Evolutionary conservation across 805 yeast species (phyloP).

Genomic region (Metschnikowia kofuensis): DNA sequence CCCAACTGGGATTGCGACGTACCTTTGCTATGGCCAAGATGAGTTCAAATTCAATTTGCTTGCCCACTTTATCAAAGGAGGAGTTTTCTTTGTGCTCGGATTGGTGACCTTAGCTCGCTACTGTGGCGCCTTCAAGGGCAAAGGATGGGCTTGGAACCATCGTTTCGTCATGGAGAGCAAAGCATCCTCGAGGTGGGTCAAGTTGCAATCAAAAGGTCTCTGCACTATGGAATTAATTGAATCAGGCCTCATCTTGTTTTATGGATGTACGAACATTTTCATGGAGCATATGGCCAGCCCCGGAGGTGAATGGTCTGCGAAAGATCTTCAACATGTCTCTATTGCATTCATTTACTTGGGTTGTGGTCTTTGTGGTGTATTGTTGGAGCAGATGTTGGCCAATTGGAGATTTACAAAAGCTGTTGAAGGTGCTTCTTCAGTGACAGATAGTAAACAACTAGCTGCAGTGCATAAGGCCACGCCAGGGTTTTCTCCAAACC

Average conservation of each 20-base stretch:
- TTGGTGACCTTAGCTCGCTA: conserved; percentile 79
- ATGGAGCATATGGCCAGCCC: conserved; percentile 71
- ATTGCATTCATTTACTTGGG: conserved; percentile 92
- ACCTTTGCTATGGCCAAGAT: conserved; percentile 67
- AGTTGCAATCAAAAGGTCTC: conserved; percentile 43
- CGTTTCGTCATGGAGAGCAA: conserved; percentile 18
- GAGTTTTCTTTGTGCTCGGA: conserved; percentile 78
- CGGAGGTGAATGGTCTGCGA: conserved; percentile 85
- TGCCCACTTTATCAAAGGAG: conserved; percentile 97
- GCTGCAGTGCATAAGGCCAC: conserved; percentile 32
- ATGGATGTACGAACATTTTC: conserved; percentile 87
- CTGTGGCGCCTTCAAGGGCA: conserved; percentile 70
- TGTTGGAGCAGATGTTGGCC: conserved; percentile 66
- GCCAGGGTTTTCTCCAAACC: conserved; percentile 87
- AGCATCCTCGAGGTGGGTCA: conserved; percentile 29
- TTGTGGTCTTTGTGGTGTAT: conserved; percentile 85
- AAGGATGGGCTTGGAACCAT: conserved; percentile 92
- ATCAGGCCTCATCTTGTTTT: conserved; percentile 73
- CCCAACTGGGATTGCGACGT: conserved; percentile 62
- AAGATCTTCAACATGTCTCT: conserved; percentile 85
- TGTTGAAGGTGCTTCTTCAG: conserved; percentile 16
- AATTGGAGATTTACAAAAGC: conserved; percentile 56
- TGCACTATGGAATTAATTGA: conserved; percentile 86
- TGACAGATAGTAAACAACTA: conserved; percentile 8
- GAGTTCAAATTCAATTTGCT: conserved; percentile 69